These are phyloP conservation scores for Acarospora socialis DNA, from an alignment of 2,329 filamentous ascomycete species.

Conservation along the genomic window DNA sequence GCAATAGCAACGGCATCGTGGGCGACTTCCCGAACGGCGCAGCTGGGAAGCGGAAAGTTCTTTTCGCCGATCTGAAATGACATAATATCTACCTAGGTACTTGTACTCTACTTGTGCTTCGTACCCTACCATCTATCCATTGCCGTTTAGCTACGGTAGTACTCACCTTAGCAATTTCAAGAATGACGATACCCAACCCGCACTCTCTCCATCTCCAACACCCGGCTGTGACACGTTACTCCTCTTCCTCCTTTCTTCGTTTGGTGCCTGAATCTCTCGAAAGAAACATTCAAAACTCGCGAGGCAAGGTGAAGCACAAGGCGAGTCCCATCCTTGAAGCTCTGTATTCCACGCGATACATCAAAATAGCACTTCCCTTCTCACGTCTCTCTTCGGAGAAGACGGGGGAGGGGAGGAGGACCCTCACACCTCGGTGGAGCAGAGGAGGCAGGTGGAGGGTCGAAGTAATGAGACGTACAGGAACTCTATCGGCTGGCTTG, in stretches of 20 bases:
- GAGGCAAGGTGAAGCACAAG: constrained; percentile 40
- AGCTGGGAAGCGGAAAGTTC: background rate
- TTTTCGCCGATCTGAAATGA: too few species aligned
- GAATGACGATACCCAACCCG: too few species aligned
- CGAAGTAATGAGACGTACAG: constrained; percentile 9
- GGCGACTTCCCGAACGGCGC: background rate
- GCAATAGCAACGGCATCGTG: background rate
- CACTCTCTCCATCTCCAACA: too few species aligned
- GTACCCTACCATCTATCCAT: too few species aligned
- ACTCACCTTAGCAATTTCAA: too few species aligned
- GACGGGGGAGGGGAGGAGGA: background rate
- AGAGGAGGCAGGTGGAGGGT: too few species aligned
- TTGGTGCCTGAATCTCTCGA: too few species aligned
- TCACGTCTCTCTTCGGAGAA: background rate
- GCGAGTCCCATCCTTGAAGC: constrained; percentile 38
- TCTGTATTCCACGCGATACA: constrained; percentile 40
- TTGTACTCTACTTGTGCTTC: too few species aligned
- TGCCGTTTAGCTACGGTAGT: too few species aligned
- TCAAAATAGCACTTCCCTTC: constrained; percentile 17
- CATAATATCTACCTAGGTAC: too few species aligned
- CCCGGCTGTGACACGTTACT: too few species aligned
- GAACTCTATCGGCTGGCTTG: background rate
- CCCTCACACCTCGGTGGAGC: constrained; percentile 1
- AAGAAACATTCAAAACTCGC: constrained; percentile 29
- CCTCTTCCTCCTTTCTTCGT: too few species aligned